Conservation (phyloP, 495 filamentous ascomycete species). For the Penicillium coffeae region DNA sequence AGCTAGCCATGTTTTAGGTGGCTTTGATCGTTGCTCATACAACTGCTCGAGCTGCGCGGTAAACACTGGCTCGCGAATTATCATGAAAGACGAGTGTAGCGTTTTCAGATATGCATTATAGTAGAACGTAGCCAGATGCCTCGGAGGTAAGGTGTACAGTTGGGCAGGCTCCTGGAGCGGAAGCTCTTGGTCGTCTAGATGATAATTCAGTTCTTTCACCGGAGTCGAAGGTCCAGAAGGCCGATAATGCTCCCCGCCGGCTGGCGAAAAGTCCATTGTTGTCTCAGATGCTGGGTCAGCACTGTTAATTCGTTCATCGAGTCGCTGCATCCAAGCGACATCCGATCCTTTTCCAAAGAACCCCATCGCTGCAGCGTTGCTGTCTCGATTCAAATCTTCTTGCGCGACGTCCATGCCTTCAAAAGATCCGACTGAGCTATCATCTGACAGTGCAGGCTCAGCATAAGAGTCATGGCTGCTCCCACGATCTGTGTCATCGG, state of each 20-base stretch:
- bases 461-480: not conserved
- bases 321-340: conserved; percentile 54
- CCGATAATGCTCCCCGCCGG: conserved; percentile 2
- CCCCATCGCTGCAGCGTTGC: conserved; percentile 48
- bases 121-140: conserved; percentile 47
- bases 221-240: not conserved
- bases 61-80: conserved; percentile 44
- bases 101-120: conserved; percentile 52
- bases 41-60: conserved; percentile 40
- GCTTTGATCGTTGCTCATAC: conserved; percentile 17
- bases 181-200: conserved; percentile 53
- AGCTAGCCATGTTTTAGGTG: conserved; percentile 49
- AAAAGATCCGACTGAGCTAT: conserved; percentile 45
- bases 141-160: conserved; percentile 47
- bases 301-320: conserved; percentile 20
- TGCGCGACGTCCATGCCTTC: conserved; percentile 53
- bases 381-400: conserved; percentile 55
- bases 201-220: conserved; percentile 39
- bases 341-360: conserved; percentile 65
- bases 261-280: conserved; percentile 20
- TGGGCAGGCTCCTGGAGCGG: conserved; percentile 40
- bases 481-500: not conserved
- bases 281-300: not conserved
- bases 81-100: conserved; percentile 55
- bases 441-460: not conserved